Base-by-base conservation (phyloP, 129 eudicot species). In the Flaveria trinervia region DNA sequence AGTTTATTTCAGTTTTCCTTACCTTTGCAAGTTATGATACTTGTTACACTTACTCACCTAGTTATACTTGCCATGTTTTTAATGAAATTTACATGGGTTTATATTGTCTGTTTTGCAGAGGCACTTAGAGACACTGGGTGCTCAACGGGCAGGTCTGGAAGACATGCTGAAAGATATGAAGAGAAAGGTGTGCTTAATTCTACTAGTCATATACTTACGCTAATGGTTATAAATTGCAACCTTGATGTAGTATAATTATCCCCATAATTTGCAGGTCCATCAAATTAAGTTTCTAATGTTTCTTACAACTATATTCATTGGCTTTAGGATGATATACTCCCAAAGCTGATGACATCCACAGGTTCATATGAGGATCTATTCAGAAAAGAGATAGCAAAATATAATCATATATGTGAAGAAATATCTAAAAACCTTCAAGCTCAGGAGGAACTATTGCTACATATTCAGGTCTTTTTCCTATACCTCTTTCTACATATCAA, bases 111-210 rank as follows among this genome's bases (percentile, higher is more conserved):
- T 39, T 83, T 60, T 85, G 80, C 88, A 94, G 99, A 87, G 97
- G 84, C 96, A 94, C 74, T 83, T 94, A 88, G 99, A 94, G 85
- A 88, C 85, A 71, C 84, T 94, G 60, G 99, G 99, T 55, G 88
- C 97, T 62, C 93, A 94, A 75, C 83, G 99, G 75, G 99, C 99
- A 57, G 97, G 99, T 23, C 87, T 94, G 85, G 99, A 94, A 77
- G 99, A 95, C 87, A 91, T 91, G 99, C 84, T 95, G 62, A 95
- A 95, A 89, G 99, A 95, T 81, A 95, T 89, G 97, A 95, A 89
- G 83, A 84, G 96, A 77, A 95, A 95, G 96, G 99, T 91, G 68
- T 62, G 22, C 22, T 64, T 64, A 15, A 14, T 64, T 64, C 12
- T 25, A 28, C 20, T 30, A 4, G 5, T 5, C 0, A 14, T 6